These are phyloP conservation scores for Pythium guiyangense DNA, from an alignment of 352 stramenopile species.

Conservation along the genomic window DNA sequence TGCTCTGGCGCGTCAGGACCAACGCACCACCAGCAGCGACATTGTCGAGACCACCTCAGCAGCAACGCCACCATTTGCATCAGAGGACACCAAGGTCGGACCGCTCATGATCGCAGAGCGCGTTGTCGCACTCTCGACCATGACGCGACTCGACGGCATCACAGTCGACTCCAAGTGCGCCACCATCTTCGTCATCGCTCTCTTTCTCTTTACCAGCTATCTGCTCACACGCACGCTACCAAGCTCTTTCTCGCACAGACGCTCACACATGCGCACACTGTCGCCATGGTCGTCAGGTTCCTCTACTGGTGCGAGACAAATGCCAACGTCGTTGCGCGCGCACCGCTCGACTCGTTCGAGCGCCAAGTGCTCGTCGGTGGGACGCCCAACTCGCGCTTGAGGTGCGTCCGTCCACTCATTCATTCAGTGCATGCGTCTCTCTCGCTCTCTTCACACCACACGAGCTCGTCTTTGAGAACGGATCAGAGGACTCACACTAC, in stretches of 20 bases:
- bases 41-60: conserved; percentile 9
- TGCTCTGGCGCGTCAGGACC: not conserved
- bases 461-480: not conserved
- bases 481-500: not conserved
- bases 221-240: too few relatives aligned
- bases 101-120: conserved; percentile 16
- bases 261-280: not conserved
- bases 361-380: conserved; percentile 48
- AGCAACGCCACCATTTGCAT: too few relatives aligned
- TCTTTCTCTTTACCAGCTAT: too few relatives aligned
- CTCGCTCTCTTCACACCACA: not conserved
- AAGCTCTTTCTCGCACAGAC: not conserved
- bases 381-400: conserved; percentile 45
- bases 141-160: conserved; percentile 55
- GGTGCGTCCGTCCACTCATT: conserved; percentile 24
- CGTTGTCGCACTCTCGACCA: conserved; percentile 36
- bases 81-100: conserved; percentile 6
- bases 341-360: conserved; percentile 33
- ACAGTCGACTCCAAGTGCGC: conserved; percentile 49
- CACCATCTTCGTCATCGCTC: not conserved
- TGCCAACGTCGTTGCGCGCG: conserved; percentile 50
- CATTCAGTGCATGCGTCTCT: too few relatives aligned
- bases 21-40: not conserved
- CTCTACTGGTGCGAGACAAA: conserved; percentile 75
- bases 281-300: conserved; percentile 19